Evolutionary conservation across 805 yeast species (phyloP), one percentile per base, ranked within the genome.

Genomic region (Ogataea methylovora): DNA sequence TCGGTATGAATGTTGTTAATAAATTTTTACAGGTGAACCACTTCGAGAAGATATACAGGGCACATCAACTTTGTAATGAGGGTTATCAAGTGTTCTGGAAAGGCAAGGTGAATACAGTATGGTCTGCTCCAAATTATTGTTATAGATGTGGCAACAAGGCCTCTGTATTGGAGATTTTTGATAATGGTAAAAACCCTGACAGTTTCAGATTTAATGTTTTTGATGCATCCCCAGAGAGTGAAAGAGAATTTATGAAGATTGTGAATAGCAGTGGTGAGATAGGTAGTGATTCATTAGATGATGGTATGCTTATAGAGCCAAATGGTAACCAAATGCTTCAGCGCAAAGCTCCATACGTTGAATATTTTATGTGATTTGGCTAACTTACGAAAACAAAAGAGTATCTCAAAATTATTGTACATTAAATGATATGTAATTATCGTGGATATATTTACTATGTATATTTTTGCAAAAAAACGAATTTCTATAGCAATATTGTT

Each of bases 61-160:
- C 99, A 0, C 99, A 92, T 55, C 99, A 92, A 56, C 65, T 92
- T 26, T 94, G 98, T 54, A 92, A 92, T 51, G 95, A 90, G 51
- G 99, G 99, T 1, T 92, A 78, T 52, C 95, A 90, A 44, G 79
- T 85, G 34, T 79, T 88, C 51, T 92, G 95, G 73, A 76, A 77
- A 37, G 97, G 95, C 3, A 71, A 83, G 42, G 84, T 94, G 30
- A 79, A 94, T 24, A 92, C 99, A 0, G 97, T 92, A 7, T 92
- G 99, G 99, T 80, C 92, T 1, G 98, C 98, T 0, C 99, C 99
- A 0, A 92, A 92, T 53, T 92, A 92, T 54, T 92, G 98, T 54
- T 92, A 92, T 51, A 59, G 98, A 41, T 92, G 99, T 57, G 98
- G 98, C 1, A 92, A 92, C 54, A 77, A 86, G 53, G 98, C 98